A percentile compares a stretch with the other conserved stretches of the same genome.
phyloP scores from a whole-genome alignment of 208 protist species.

The Trypanosoma melophagium region DNA sequence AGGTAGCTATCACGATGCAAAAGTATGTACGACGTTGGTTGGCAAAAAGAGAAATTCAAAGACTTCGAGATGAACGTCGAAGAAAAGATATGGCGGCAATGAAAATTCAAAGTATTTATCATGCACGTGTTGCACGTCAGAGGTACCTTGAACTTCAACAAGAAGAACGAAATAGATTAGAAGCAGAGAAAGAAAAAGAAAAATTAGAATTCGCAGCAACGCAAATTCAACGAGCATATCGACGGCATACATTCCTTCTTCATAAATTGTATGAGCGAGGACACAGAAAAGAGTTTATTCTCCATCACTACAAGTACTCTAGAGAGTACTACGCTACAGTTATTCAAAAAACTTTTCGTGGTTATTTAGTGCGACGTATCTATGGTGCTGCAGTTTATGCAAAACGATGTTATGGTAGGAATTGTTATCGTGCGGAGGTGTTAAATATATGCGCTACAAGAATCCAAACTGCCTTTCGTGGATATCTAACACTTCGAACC shows the following conservation, averaged over 20 bases:
- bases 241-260: slow-evolving; percentile 52
- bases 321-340: slow-evolving; percentile 71
- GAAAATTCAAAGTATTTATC: slow-evolving; percentile 57
- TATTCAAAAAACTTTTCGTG: slow-evolving; percentile 74
- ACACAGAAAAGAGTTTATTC: slow-evolving; percentile 38
- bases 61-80: slow-evolving; percentile 33
- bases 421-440: slow-evolving; percentile 52
- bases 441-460: slow-evolving; percentile 43
- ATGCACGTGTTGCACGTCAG: slow-evolving; percentile 27
- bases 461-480: slow-evolving; percentile 68
- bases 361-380: slow-evolving; percentile 51
- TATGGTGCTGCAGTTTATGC: slow-evolving; percentile 55
- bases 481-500: slow-evolving; percentile 29
- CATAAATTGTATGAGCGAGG: slow-evolving; percentile 40
- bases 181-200: slow-evolving; percentile 10
- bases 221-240: slow-evolving; percentile 73
- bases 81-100: slow-evolving; percentile 31
- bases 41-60: slow-evolving; percentile 38
- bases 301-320: slow-evolving; percentile 65
- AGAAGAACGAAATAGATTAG: slow-evolving; percentile 7
- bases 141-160: slow-evolving; percentile 22
- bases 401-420: slow-evolving; percentile 62
- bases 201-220: slow-evolving; percentile 51
- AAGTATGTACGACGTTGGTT: slow-evolving; percentile 75
- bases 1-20: slow-evolving; percentile 50